Conservation (phyloP, 176 grass and related monocot genomes). For the Olyra latifolia region DNA sequence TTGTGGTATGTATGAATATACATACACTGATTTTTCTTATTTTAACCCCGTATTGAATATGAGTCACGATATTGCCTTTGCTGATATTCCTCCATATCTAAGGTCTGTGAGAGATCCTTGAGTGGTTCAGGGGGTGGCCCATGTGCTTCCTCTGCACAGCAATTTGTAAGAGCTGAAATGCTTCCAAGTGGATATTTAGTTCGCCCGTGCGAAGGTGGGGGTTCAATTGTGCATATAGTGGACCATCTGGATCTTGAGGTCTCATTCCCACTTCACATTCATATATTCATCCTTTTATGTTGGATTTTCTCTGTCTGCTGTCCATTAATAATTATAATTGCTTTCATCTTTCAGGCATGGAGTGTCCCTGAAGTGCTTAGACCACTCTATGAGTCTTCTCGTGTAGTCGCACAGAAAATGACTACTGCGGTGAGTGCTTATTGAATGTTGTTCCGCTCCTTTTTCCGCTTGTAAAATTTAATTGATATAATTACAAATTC, state of each 20-base stretch:
- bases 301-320: not conserved
- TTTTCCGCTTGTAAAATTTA: not conserved
- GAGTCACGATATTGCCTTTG: not conserved
- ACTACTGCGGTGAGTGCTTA: slow-evolving; percentile 65
- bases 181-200: slow-evolving; percentile 95
- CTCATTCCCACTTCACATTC: not conserved
- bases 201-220: slow-evolving; percentile 83
- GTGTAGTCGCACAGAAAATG: slow-evolving; percentile 94
- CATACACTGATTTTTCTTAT: not conserved
- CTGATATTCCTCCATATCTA: slow-evolving; percentile 33
- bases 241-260: slow-evolving; percentile 97
- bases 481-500: not conserved
- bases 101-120: slow-evolving; percentile 97
- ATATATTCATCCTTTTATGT: not conserved
- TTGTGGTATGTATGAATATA: slow-evolving; percentile 70
- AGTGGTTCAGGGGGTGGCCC: slow-evolving; percentile 85
- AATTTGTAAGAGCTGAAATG: slow-evolving; percentile 97
- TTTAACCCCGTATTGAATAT: not conserved
- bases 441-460: not conserved
- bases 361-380: slow-evolving; percentile 92
- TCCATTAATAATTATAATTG: not conserved
- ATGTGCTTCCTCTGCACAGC: slow-evolving; percentile 69
- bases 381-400: slow-evolving; percentile 90
- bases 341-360: slow-evolving; percentile 60
- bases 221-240: slow-evolving; percentile 96